These are phyloP conservation scores for Talaromyces ruber DNA, from an alignment of 495 filamentous ascomycete species.

Conservation along the genomic window DNA sequence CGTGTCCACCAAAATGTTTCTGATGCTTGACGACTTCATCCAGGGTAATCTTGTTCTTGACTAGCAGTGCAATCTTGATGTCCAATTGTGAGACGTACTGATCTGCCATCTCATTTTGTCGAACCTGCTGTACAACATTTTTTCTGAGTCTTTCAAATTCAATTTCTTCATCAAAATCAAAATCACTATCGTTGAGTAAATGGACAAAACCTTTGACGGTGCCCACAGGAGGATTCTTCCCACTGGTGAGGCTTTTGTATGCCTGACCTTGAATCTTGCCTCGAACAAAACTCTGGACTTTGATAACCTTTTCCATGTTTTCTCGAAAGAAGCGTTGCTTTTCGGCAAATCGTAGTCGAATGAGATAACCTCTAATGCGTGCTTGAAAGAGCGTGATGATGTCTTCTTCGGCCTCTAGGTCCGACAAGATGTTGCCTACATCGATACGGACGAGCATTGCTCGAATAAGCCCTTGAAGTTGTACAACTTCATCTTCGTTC, in stretches of 20 bases:
- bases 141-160: conserved; percentile 91
- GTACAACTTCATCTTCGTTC: conserved; percentile 61
- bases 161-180: conserved; percentile 97
- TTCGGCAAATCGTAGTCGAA: conserved; percentile 68
- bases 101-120: conserved; percentile 94
- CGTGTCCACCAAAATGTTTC: conserved; percentile 89
- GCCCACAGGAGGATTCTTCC: conserved; percentile 95
- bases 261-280: conserved; percentile 93
- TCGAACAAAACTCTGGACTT: conserved; percentile 93
- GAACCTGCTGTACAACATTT: conserved; percentile 91
- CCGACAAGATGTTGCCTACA: conserved; percentile 58
- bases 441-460: conserved; percentile 70
- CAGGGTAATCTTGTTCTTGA: conserved; percentile 98
- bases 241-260: conserved; percentile 89
- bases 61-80: conserved; percentile 96
- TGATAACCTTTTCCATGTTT: conserved; percentile 98
- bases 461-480: conserved; percentile 65
- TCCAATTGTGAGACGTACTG: conserved; percentile 97
- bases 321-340: conserved; percentile 83
- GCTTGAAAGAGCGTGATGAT: conserved; percentile 67
- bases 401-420: conserved; percentile 77
- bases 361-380: conserved; percentile 59
- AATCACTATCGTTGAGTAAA: conserved; percentile 93
- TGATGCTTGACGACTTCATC: conserved; percentile 98
- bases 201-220: conserved; percentile 98